A percentile compares a stretch with the other conserved stretches of the same genome.
These are phyloP conservation scores for Pholiota molesta DNA, from an alignment of 768 basidiomycete species.

Conservation along the genomic window DNA sequence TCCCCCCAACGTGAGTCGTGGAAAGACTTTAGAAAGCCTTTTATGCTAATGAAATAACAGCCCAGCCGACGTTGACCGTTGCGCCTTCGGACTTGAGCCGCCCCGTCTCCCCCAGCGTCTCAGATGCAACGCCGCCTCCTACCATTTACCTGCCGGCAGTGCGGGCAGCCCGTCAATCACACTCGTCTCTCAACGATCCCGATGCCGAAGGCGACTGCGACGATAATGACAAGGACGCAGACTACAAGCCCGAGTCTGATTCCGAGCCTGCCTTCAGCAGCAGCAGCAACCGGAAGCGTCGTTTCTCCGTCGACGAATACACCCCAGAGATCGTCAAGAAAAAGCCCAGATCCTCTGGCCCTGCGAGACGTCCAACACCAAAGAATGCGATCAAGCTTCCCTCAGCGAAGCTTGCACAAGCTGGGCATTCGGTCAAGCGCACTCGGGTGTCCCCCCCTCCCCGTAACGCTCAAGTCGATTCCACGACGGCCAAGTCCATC, in stretches of 20 bases:
- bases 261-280: not conserved
- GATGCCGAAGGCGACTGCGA: slow-evolving; percentile 40
- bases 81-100: not conserved
- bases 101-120: not conserved
- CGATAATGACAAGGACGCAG: slow-evolving; percentile 32
- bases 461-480: slow-evolving; percentile 48
- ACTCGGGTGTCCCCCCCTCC: slow-evolving; percentile 38
- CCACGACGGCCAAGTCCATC: slow-evolving; percentile 20
- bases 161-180: not conserved
- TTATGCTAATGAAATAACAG: not conserved
- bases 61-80: not conserved
- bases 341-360: not conserved
- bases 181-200: slow-evolving; percentile 6
- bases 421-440: slow-evolving; percentile 21
- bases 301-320: not conserved
- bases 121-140: not conserved
- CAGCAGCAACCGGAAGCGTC: not conserved
- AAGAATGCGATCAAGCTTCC: not conserved
- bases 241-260: slow-evolving; percentile 45
- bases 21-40: too few relatives aligned
- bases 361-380: not conserved
- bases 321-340: not conserved
- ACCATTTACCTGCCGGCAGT: not conserved
- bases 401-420: not conserved
- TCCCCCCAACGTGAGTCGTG: too few relatives aligned